Evolutionary conservation across 176 grass and related monocot species (phyloP), one percentile per base, ranked within the genome.

Genomic region (Musa schizocarpa): DNA sequence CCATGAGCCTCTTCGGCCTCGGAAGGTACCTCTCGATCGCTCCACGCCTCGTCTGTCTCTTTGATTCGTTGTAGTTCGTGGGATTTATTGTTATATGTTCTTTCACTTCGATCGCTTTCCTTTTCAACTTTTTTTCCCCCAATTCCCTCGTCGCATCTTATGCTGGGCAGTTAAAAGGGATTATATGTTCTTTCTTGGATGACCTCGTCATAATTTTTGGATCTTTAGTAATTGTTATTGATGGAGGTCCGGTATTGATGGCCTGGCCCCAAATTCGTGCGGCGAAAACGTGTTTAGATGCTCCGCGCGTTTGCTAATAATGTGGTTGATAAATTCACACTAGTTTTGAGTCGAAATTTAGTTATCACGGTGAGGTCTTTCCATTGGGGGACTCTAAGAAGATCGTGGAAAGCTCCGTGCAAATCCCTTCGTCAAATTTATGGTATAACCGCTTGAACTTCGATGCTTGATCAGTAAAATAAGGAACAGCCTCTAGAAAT

Each of bases 1-100:
- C 84, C 56, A 96, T 96, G 93, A 96, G 93, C 82, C 93, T 96
- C 85, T 96, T 96, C 75, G 93, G 93, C 22, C 89, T 96, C 69
- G 93, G 93, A 53, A 87, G 93, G 93, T 96, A 75, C 9, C 57
- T 56, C 73, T 20, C 8, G 19, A 48, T 68, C 16, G 22, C 24
- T 13, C n/a, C 56, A 11, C 17, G 62, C 57, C 57, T 61, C 19
- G 14, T 61, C 34, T 17, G 7, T 61, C 14, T 61, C 7, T 3
- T 61, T 19, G 57, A 61, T 61, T 61, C 57, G 1, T 6, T 17
- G 7, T 61, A 8, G 57, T 21, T 7, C 16, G 57, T 14, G 57
- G 6, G 57, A 61, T n/a, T 61, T 61, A 5, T 57, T 61, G n/a
- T 61, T 61, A 7, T 57, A 43, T 4, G 12, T 57, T 16, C 1